Percentiles rank a stretch among this genome's conserved stretches.
These are phyloP conservation scores for Leptographium wingfieldii DNA, from an alignment of 2,329 filamentous ascomycete species.

Conservation along the genomic window DNA sequence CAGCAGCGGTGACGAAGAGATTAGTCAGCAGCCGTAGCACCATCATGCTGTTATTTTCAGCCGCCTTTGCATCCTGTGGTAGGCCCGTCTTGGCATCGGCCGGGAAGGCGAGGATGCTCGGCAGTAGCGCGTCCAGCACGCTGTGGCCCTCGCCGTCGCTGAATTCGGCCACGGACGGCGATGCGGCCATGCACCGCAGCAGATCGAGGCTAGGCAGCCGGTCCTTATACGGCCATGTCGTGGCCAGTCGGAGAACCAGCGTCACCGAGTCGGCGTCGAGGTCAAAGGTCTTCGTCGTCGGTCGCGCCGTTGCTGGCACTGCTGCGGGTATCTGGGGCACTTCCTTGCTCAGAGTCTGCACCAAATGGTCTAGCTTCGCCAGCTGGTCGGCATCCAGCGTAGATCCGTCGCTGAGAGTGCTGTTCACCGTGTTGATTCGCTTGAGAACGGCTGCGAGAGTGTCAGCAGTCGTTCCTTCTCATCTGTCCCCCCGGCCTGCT, in stretches of 20 bases:
- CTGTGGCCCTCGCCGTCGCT: constrained; percentile 39
- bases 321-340: constrained; percentile 4
- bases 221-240: constrained; percentile 67
- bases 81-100: constrained; percentile 26
- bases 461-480: not conserved
- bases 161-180: constrained; percentile 51
- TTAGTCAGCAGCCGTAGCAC: constrained; percentile 71
- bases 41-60: constrained; percentile 80
- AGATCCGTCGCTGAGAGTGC: not conserved
- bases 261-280: constrained; percentile 36
- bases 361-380: constrained; percentile 45
- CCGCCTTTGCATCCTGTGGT: constrained; percentile 40
- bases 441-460: constrained; percentile 6
- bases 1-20: constrained; percentile 63
- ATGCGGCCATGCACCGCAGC: constrained; percentile 66
- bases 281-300: not conserved
- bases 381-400: constrained; percentile 60
- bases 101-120: constrained; percentile 11
- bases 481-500: not conserved
- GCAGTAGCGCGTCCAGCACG: constrained; percentile 43
- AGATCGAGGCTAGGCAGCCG: constrained; percentile 78
- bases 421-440: constrained; percentile 9
- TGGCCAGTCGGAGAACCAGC: constrained; percentile 58
- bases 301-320: constrained; percentile 27
- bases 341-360: constrained; percentile 44